Evolutionary conservation across 2,329 filamentous ascomycete genomes (phyloP), one percentile per base, ranked within the genome.

Genomic region (Whalleya microplaca): DNA sequence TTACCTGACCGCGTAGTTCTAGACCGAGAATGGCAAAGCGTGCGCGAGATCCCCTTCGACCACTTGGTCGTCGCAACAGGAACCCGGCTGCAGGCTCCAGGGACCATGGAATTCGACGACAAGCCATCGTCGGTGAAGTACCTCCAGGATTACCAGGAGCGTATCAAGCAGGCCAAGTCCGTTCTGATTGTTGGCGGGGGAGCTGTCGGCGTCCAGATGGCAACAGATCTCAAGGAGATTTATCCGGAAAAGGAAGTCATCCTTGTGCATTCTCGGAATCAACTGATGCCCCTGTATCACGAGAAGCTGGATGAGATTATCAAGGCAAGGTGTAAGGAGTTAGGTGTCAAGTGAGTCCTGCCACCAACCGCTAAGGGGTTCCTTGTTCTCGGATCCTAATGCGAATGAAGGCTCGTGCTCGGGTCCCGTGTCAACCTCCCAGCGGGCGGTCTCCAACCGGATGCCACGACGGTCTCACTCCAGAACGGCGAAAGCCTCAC

Each of bases 151-250:
- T 70, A 74, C 61, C 77, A 76, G 61, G 48, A 64, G 1, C 63
- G 61, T 5, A 69, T 80, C 43, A 59, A 55, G 41, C 43, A 58
- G 2, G 68, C 72, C 4, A 58, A 54, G 5, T 66, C 71, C 4
- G 55, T 76, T 18, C 63, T 70, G 21, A 64, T 76, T 4, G 53
- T 77, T 3, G 80, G 80, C 3, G 79, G 78, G 14, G 80, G 80
- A 3, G 77, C 80, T 3, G 80, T 81, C 0, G 80, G 80, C 1
- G 76, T 82, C 14, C 76, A 82, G 62, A 72, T 81, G 65, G 79
- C 79, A 1, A 74, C 76, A 8, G 80, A 83, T 62, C 73, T 78
- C 32, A 81, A 80, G 62, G 72, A 75, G 37, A 62, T 75, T 1
- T 80, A 77, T 61, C 78, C 78, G 0, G 71, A 74, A 2, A 82